phyloP scores from a whole-genome alignment of 805 yeast species.

The Metschnikowia lunata region DNA sequence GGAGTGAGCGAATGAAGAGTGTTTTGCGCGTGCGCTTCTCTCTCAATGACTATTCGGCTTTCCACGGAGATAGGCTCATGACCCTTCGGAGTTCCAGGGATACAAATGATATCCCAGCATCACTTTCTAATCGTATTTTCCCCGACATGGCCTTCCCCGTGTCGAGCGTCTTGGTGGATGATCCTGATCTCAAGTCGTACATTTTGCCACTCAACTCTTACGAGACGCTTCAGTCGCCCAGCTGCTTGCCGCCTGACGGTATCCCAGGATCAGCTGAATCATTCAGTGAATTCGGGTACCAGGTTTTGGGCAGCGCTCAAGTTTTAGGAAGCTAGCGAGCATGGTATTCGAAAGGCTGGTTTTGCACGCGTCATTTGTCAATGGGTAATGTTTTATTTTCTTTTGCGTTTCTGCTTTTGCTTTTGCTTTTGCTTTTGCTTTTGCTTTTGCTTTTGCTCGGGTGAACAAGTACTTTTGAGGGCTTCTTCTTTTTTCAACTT shows the following conservation, averaged over 20 bases:
- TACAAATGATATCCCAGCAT: background rate
- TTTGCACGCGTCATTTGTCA: no score
- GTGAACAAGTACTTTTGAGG: no score
- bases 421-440: background rate
- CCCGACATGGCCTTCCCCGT: background rate
- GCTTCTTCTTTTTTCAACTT: no score
- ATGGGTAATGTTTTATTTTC: background rate
- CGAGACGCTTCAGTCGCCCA: constrained; percentile 3
- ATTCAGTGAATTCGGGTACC: constrained; percentile 11
- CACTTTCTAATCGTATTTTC: background rate
- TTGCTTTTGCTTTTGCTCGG: background rate
- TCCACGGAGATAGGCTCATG: background rate
- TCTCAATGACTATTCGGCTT: background rate
- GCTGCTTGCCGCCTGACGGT: background rate
- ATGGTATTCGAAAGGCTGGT: no score
- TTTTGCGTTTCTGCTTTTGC: background rate
- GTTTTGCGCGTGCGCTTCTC: constrained; percentile 8
- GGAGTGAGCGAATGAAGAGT: constrained; percentile 4
- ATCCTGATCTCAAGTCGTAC: constrained; percentile 2
- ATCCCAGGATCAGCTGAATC: background rate
- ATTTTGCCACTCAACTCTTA: constrained; percentile 5
- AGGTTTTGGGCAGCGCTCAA: constrained; percentile 3
- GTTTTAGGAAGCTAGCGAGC: constrained; percentile 1
- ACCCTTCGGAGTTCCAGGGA: background rate
- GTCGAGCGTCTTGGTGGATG: constrained; percentile 5